Evolutionary conservation across 2,329 filamentous ascomycete genomes (phyloP).

Genomic region (Meredithiella fracta): DNA sequence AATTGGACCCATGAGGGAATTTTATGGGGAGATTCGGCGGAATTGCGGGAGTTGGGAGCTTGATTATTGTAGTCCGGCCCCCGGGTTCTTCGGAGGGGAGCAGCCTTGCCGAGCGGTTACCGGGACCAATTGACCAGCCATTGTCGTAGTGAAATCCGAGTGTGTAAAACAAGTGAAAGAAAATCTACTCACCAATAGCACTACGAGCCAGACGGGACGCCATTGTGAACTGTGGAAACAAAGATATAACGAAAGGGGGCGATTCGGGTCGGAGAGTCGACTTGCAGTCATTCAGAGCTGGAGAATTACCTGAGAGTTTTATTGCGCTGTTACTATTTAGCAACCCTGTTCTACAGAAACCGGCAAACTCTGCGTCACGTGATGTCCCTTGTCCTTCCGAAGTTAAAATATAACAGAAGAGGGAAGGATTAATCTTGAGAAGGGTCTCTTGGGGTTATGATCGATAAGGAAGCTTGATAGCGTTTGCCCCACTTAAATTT

Average conservation of each 20-base stretch:
- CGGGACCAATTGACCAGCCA: not conserved
- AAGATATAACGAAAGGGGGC: slow-evolving; percentile 17
- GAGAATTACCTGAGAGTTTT: slow-evolving; percentile 33
- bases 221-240: slow-evolving; percentile 52
- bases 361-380: slow-evolving; percentile 26
- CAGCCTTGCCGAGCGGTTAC: not conserved
- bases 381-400: slow-evolving; percentile 17
- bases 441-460: not conserved
- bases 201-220: slow-evolving; percentile 93
- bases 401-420: not conserved
- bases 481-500: slow-evolving; percentile 16
- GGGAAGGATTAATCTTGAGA: not conserved
- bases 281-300: slow-evolving; percentile 24
- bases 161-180: not conserved
- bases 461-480: slow-evolving; percentile 2
- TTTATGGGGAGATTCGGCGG: not conserved
- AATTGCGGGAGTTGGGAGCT: not conserved
- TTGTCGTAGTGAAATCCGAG: not conserved
- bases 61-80: not conserved
- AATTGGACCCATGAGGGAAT: not conserved
- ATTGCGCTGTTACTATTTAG: slow-evolving; percentile 22
- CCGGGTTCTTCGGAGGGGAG: not conserved
- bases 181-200: slow-evolving; percentile 62
- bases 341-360: slow-evolving; percentile 17
- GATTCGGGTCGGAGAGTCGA: slow-evolving; percentile 27